A percentile compares a stretch with the other conserved stretches of the same genome.
Conservation (phyloP, 345 rosid genomes). For the Salix viminalis region DNA sequence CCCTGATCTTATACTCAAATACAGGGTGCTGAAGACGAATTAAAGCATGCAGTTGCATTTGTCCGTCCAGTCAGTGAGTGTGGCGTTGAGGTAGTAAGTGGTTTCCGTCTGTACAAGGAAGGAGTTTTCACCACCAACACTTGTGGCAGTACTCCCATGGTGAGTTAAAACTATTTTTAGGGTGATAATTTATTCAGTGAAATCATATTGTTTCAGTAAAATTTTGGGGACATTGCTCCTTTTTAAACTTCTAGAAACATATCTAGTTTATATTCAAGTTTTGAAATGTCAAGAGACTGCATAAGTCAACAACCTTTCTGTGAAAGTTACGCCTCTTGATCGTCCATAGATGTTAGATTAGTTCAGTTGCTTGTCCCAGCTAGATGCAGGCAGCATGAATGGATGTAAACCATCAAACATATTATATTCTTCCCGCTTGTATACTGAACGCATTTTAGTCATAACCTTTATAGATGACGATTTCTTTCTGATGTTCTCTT, state of each 20-base stretch:
- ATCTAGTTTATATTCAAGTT: background rate
- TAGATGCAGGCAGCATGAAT: background rate
- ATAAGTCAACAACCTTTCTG: background rate
- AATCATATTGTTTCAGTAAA: too few species aligned
- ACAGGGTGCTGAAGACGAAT: slow-evolving; percentile 91
- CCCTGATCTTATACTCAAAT: background rate
- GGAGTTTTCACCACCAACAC: slow-evolving; percentile 72
- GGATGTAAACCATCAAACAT: background rate
- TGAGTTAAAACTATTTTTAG: slow-evolving; percentile 22
- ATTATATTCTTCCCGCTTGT: too few species aligned
- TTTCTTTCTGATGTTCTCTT: background rate
- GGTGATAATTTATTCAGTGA: too few species aligned
- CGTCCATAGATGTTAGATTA: background rate
- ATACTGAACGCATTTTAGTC: too few species aligned
- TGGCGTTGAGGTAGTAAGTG: slow-evolving; percentile 74
- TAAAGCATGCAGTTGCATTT: slow-evolving; percentile 83
- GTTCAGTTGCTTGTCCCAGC: background rate
- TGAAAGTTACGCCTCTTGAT: background rate
- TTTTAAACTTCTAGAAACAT: background rate
- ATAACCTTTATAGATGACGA: background rate
- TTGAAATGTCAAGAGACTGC: background rate
- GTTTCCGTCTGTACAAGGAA: slow-evolving; percentile 61
- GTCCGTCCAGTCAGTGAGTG: slow-evolving; percentile 93
- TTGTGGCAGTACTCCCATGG: slow-evolving; percentile 75
- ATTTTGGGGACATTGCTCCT: too few species aligned